Evolutionary conservation across 2,329 filamentous ascomycete genomes (phyloP), one percentile per base, ranked within the genome.

Genomic region (Colletotrichum sp.): DNA sequence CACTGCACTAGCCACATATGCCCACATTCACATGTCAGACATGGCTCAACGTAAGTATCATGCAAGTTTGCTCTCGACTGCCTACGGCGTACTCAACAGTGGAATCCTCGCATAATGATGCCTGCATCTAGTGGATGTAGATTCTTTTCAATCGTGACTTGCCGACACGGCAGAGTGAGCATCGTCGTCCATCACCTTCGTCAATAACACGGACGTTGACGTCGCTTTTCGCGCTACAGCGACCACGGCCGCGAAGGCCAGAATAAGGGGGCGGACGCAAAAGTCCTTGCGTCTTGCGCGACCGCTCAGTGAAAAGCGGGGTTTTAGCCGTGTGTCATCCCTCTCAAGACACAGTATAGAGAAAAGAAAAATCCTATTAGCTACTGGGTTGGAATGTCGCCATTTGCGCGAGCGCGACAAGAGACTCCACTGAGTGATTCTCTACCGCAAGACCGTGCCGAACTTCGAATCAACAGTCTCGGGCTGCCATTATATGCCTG

Each of bases 11-110:
- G 69, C 69, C 73, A 69, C 52, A 24, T 73, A 10, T 24, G 55
- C 70, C 70, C 73, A 76, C 52, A 69, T 76, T 76, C 73, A 76
- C 73, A 76, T 76, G 73, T 65, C 59, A 76, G 64, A 68, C 70
- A 55, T 15, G 57, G 30, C 73, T 73, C 70, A 69, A 73, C 70
- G 64, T 73, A 73, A 71, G 73, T 44, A 44, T n/a, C 39, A 10
- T n/a, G 39, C 39, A 10, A 44, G 9, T 44, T 44, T 44, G 18
- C 18, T 44, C 39, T 6, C 9, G 18, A n/a, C 18, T n/a, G 39
- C 39, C 39, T 44, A 44, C 39, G 39, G 18, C 8, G 18, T n/a
- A n/a, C 39, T n/a, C 39, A 44, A 44, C 5, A 44, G 39, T 6
- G 39, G 39, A n/a, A n/a, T 44, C 39, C 39, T 44, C 39, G 39